Base-by-base conservation (phyloP, 768 basidiomycete species). In the Ramaria rubella region DNA sequence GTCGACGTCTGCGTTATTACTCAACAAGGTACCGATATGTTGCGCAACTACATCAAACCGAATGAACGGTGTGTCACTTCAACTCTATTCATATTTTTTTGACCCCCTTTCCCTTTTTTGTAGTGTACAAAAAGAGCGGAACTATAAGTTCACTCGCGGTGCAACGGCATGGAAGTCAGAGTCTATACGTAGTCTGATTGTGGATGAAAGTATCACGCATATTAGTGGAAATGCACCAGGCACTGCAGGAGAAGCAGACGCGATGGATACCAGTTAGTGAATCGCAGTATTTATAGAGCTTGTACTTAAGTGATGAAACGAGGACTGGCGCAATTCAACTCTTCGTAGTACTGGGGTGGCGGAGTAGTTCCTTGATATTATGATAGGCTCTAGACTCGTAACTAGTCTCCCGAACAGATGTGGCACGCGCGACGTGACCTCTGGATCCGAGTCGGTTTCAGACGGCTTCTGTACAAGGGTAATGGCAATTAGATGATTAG, bases 1-100 rank as follows among this genome's bases (percentile, higher is more conserved):
- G 82, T 98, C 64, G 96, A 99, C 70, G 95, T 94, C 1, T 95
- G 94, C 69, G 81, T 98, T 62, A 94, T 99, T 72, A 94, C 91
- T 4, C 85, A 86, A 44, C 73, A 78, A 48, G 76, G 83, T 59
- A 94, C 94, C 0, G 93, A 96, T 70, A 94, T 90, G 89, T 74
- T 97, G 58, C 81, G 96, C 60, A 97, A 97, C 74, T 89, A 88
- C 67, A 86, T 89, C 71, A 94, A 81, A 77, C 96, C 96, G 1
- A 94, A 94, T 68, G 80, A 87, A 63, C 81, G 92, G 59, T 62
- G 70, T 62, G 40, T 62, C 45, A 23, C 7, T 7, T 5, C 2
- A 4, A 21, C 29, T 11, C 3, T 11, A 11, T 29, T 7, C 29
- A 4, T 42, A 14, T n/a, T 29, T 42, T 21, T 15, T 30, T 69